Evolutionary conservation across 2,329 filamentous ascomycete species (phyloP), one percentile per base, ranked within the genome.

Genomic region (Cordyceps javanica): DNA sequence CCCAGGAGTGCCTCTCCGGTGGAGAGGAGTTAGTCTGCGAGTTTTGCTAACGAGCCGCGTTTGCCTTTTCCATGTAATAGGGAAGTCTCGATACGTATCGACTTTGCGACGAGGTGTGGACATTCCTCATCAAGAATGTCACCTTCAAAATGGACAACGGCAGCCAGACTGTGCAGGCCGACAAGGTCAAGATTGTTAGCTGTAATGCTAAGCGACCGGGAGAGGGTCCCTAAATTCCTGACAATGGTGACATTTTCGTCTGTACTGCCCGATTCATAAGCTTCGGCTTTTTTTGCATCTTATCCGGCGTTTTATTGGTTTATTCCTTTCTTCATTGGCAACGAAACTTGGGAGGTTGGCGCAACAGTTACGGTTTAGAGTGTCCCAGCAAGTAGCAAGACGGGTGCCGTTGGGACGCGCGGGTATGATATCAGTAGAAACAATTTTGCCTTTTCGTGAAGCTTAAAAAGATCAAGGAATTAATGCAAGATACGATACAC

Each of bases 81-180:
- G 94, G 94, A 49, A 94, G 95, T 70, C 86, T 99, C 62, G 92
- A 97, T 72, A 97, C 94, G 16, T 99, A 99, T 78, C 89, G 94
- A 65, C 99, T 99, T 82, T 99, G 94, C 78, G 94, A 99, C 75
- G 94, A 99, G 77, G 94, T 99, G 59, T 99, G 94, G 94, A 99
- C 94, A 1, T 99, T 99, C 73, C 83, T 99, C 59, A 96, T 99
- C 75, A 97, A 97, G 75, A 94, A 97, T 64, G 92, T 97, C 57
- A 91, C 87, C n/a, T 97, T 99, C 78, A 99, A 99, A 77, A 88
- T 97, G 77, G 93, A 97, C 66, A 90, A 88, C 54, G 81, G 81
- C 64, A 84, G 82, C 58, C 82, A 86, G 60, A 82, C 83, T 1
- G 85, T 97, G 14, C 77, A 82, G 38, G 91, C 92, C 21, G 93